phyloP scores from a whole-genome alignment of 1,284 basidiomycete species.

The Kwoniella shivajii region DNA sequence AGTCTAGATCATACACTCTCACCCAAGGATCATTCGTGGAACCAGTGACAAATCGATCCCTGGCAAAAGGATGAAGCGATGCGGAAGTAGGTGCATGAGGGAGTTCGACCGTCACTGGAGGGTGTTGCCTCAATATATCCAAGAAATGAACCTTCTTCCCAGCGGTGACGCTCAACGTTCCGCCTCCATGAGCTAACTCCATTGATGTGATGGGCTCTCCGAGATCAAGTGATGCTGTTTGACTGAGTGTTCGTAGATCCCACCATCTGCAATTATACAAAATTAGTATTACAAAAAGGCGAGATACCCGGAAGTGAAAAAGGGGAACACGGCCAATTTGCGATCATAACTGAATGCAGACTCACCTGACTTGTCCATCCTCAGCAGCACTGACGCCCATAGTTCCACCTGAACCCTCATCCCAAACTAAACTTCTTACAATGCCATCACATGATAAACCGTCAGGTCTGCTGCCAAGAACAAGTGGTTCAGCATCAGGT shows the following conservation, averaged over 20 bases:
- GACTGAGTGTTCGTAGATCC: constrained; percentile 79
- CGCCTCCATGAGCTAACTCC: constrained; percentile 83
- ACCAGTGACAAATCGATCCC: constrained; percentile 93
- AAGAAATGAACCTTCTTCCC: constrained; percentile 88
- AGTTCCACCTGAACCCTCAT: constrained; percentile 69
- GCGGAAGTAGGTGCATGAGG: constrained; percentile 86
- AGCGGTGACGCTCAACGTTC: constrained; percentile 83
- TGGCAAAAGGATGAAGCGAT: constrained; percentile 83
- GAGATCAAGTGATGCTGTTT: constrained; percentile 73
- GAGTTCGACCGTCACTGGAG: constrained; percentile 58
- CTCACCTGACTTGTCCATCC: constrained; percentile 85
- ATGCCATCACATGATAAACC: constrained; percentile 76
- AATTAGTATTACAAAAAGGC: too few species aligned
- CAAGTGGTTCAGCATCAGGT: constrained; percentile 79
- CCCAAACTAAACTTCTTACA: constrained; percentile 91
- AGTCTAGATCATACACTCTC: constrained; percentile 78
- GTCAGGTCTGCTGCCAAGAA: constrained; percentile 63
- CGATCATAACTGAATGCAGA: constrained; percentile 1
- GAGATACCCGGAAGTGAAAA: too few species aligned
- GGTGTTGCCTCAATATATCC: constrained; percentile 58
- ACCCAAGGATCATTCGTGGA: constrained; percentile 93
- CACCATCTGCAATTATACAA: constrained; percentile 72
- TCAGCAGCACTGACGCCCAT: constrained; percentile 83
- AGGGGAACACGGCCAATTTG: not conserved
- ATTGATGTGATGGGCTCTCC: constrained; percentile 85